These are phyloP conservation scores for Trichoderma citrinoviride DNA, from an alignment of 2,329 filamentous ascomycete species.

Conservation along the genomic window DNA sequence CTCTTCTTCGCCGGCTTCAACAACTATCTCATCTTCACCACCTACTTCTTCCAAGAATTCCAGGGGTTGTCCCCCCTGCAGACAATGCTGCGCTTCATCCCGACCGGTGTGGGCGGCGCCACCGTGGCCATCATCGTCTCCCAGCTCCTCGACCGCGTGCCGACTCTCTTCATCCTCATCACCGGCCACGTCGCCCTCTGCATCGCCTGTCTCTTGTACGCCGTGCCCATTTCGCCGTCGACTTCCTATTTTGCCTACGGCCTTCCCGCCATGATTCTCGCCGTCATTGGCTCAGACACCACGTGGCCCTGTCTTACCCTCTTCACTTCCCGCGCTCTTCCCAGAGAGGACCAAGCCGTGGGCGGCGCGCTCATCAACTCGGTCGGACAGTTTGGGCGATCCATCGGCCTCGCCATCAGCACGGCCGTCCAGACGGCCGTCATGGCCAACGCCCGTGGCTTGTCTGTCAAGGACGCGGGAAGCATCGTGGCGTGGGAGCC, in stretches of 20 bases:
- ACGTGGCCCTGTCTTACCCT: constrained; percentile 64
- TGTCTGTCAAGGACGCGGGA: constrained; percentile 45
- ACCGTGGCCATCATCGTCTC: constrained; percentile 56
- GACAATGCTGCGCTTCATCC: constrained; percentile 67
- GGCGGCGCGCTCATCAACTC: constrained; percentile 68
- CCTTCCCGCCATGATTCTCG: constrained; percentile 63
- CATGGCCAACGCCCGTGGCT: constrained; percentile 48
- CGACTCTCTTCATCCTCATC: constrained; percentile 56
- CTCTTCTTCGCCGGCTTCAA: constrained; percentile 68
- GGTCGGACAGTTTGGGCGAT: constrained; percentile 62
- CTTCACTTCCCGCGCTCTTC: constrained; percentile 62
- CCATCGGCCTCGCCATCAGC: constrained; percentile 63
- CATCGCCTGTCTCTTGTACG: constrained; percentile 58
- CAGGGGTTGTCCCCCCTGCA: constrained; percentile 60
- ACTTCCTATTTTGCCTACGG: constrained; percentile 67
- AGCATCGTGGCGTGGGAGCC: constrained; percentile 43
- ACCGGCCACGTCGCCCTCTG: constrained; percentile 57
- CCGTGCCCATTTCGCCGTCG: constrained; percentile 57
- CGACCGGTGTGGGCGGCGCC: constrained; percentile 59
- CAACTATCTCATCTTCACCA: constrained; percentile 64
- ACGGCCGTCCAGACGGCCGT: constrained; percentile 64
- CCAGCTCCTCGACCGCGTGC: constrained; percentile 55
- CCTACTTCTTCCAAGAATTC: constrained; percentile 69
- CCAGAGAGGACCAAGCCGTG: constrained; percentile 62
- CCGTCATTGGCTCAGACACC: constrained; percentile 64